Evolutionary conservation across 2,329 filamentous ascomycete genomes (phyloP), one percentile per base, ranked within the genome.

Genomic region (Colletotrichum theobromicola): DNA sequence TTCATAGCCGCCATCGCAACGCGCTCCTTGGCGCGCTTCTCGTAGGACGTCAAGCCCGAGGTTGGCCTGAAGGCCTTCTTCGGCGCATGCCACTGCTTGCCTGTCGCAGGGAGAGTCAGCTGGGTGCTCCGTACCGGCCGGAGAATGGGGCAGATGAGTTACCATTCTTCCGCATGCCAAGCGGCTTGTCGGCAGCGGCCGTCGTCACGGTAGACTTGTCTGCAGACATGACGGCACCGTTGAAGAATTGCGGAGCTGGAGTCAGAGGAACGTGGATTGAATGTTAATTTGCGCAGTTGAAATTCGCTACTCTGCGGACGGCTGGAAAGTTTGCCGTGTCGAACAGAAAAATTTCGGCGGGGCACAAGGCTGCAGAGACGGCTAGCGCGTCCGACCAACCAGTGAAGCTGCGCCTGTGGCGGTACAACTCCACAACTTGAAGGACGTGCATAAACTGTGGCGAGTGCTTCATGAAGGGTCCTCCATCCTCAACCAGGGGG

Each of bases 11-110:
- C 90, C 79, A 93, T 89, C 9, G 92, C 90, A 76, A 92, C 90
- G 66, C 95, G 91, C 76, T 93, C 89, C 79, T 93, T 92, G 60
- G 91, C 87, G 67, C 96, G 93, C 84, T 95, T 93, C 78, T 93
- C 92, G 83, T 94, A 98, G 1, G 95, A 92, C 4, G 91, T 94
- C 78, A 95, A 90, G 30, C 96, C 95, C 12, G 94, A 89, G 16
- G 88, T 92, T 5, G 95, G 96, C 50, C 97, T 93, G 85, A 98
- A 98, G 1, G 97, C 92, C 76, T 93, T 94, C 83, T 95, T 96
- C 32, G 90, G 88, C 67, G 90, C 88, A 83, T 97, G 95, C 97
- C 97, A 99, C 87, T 98, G 94, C 87, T 98, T 98, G 82, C 97
- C 97, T 98, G 81, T 57, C 69, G 67, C 35, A 60, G 15, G 24